phyloP scores from a whole-genome alignment of 2,329 filamentous ascomycete genomes.

The Calonectria ilicicola region DNA sequence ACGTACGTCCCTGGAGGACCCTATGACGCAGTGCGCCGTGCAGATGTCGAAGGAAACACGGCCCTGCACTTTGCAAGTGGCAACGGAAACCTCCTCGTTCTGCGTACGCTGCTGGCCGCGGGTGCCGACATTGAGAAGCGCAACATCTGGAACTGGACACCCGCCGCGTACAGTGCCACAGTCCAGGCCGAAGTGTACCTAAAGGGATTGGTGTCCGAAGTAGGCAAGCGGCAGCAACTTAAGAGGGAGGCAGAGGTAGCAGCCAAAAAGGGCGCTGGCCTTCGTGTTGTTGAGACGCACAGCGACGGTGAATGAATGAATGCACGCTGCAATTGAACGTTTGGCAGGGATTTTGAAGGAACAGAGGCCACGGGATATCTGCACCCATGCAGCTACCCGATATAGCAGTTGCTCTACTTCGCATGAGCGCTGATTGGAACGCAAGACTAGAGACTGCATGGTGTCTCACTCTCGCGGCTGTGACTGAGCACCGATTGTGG shows the following conservation, averaged over 20 bases:
- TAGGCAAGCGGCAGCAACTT: constrained; percentile 66
- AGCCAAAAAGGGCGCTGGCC: constrained; percentile 54
- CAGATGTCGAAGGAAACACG: constrained; percentile 83
- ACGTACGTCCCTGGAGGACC: constrained; percentile 70
- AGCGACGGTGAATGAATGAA: constrained; percentile 46
- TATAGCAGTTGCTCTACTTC: neutral
- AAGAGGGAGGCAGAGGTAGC: constrained; percentile 51
- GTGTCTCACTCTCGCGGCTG: neutral
- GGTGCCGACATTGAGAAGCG: constrained; percentile 79
- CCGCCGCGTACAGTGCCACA: constrained; percentile 84
- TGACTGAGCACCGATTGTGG: neutral
- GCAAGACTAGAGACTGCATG: neutral
- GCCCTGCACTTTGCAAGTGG: constrained; percentile 88
- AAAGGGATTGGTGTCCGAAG: constrained; percentile 79
- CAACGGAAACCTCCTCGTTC: constrained; percentile 81
- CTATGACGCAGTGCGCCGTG: constrained; percentile 63
- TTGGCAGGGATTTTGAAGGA: neutral
- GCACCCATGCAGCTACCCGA: neutral
- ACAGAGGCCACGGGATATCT: neutral
- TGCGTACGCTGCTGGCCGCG: constrained; percentile 81
- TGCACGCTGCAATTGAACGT: neutral
- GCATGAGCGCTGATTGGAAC: constrained; percentile 1
- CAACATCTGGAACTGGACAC: constrained; percentile 85
- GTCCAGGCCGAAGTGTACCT: constrained; percentile 89
- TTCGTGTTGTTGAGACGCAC: constrained; percentile 58